Base-by-base conservation (phyloP, 495 filamentous ascomycete genomes). In the Neurospora sp. region DNA sequence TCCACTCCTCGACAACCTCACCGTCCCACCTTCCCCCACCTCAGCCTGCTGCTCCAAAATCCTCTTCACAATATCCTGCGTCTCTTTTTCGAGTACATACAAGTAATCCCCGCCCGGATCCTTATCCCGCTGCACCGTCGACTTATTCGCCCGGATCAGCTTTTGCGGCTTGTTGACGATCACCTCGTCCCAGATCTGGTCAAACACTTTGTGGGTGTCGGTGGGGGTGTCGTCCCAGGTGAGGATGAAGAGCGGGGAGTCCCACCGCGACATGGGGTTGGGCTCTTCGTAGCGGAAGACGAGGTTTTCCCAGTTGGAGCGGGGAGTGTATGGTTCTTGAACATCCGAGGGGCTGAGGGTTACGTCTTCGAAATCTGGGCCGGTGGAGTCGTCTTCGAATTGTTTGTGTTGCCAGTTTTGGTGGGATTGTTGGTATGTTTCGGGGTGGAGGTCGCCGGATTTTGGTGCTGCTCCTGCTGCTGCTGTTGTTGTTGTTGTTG, bases 211-310 rank as follows among this genome's bases (percentile, higher is more conserved):
- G 12, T 46, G 74, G 8, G 82, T 75, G 70, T 82, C 80, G 11
- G 87, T 86, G 35, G 88, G 88, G 46, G 86, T 84, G 79, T 99
- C 96, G 14, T 91, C 88, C 85, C 89, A 94, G 12, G 92, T 89
- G 0, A 98, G 90, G 10, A 94, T 95, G 84, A 98, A 98, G 27
- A 98, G 86, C 6, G 96, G 96, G 75, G 91, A 92, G 80, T 99
- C 96, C 96, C 96, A 99, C 69, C 96, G 88, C 18, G 89, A 92
- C 92, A 98, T 95, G 70, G 92, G 90, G 83, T 94, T 97, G 16
- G 96, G 96, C 83, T 98, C 96, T 82, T 99, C 96, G 80, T 97
- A 97, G 69, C 96, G 90, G 79, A 94, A 97, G 69, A 98, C 90
- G 20, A 99, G 89, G 81, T 98, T 97, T 78, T 97, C 92, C 84